phyloP scores from a whole-genome alignment of 805 yeast genomes.

The Metschnikowia amazonensis region DNA sequence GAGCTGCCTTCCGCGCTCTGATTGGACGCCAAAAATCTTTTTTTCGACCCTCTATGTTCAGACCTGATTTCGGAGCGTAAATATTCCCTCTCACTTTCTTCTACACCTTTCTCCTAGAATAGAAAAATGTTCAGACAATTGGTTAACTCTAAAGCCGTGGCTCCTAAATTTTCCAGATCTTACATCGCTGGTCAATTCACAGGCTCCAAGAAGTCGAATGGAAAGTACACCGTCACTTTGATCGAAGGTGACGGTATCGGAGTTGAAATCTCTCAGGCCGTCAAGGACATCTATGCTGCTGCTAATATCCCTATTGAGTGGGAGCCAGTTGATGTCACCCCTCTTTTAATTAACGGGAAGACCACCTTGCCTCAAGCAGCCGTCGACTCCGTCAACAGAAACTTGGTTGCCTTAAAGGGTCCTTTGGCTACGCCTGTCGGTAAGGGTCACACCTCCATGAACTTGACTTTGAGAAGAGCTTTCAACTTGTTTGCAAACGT shows the following conservation, averaged over 20 bases:
- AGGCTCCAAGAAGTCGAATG: slow-evolving; percentile 64
- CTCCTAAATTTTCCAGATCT: slow-evolving; percentile 31
- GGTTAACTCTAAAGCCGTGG: slow-evolving; percentile 18
- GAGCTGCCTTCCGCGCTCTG: slow-evolving; percentile 17
- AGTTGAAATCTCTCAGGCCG: slow-evolving; percentile 90
- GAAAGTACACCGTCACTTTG: slow-evolving; percentile 89
- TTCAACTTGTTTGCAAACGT: slow-evolving; percentile 95
- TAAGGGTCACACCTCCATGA: slow-evolving; percentile 96
- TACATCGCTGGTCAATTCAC: slow-evolving; percentile 64
- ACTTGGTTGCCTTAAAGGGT: slow-evolving; percentile 95
- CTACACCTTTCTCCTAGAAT: slow-evolving; percentile 9
- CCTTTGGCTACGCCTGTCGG: slow-evolving; percentile 99
- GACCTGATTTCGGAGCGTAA: slow-evolving; percentile 7
- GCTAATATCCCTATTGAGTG: slow-evolving; percentile 95
- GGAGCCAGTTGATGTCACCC: slow-evolving; percentile 96
- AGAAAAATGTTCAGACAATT: slow-evolving; percentile 20
- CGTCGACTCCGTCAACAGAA: slow-evolving; percentile 85
- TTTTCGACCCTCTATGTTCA: slow-evolving; percentile 13
- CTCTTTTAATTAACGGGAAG: slow-evolving; percentile 84
- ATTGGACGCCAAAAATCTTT: slow-evolving; percentile 18
- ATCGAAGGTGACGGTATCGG: slow-evolving; percentile 99
- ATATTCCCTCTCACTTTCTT: slow-evolving; percentile 8
- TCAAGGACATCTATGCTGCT: slow-evolving; percentile 87
- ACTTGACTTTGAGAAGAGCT: slow-evolving; percentile 95
- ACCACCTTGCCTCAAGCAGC: slow-evolving; percentile 92